A percentile compares a stretch with the other conserved stretches of the same genome.
These are phyloP conservation scores for Coniochaeta ligniaria DNA, from an alignment of 2,329 filamentous ascomycete genomes.

Conservation along the genomic window DNA sequence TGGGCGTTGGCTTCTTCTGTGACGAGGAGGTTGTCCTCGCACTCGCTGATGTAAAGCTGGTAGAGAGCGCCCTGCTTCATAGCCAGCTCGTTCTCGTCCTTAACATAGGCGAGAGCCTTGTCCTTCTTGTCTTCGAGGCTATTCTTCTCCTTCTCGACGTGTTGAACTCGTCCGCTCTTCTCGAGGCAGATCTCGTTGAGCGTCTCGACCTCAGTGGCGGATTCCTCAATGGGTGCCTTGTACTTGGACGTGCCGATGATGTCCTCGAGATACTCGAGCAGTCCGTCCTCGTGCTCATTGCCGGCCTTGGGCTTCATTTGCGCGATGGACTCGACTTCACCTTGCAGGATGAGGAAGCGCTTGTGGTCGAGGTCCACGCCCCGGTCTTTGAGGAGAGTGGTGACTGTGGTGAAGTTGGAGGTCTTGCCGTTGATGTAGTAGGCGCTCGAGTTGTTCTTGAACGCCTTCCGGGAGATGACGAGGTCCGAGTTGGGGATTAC, in stretches of 20 bases:
- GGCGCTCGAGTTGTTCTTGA: conserved; percentile 97
- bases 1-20: conserved; percentile 87
- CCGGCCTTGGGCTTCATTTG: conserved; percentile 98
- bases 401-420: conserved; percentile 89
- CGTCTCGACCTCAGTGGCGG: conserved; percentile 80
- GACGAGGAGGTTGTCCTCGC: conserved; percentile 79
- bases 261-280: conserved; percentile 94
- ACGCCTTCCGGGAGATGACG: conserved; percentile 83
- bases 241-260: conserved; percentile 99
- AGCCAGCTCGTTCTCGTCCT: conserved; percentile 86
- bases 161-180: conserved; percentile 91
- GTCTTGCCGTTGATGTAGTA: conserved; percentile 92
- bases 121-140: conserved; percentile 94
- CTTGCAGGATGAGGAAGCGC: conserved; percentile 92
- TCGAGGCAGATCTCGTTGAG: conserved; percentile 93
- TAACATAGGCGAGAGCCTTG: conserved; percentile 80
- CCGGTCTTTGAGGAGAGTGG: conserved; percentile 74
- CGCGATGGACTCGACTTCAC: conserved; percentile 96
- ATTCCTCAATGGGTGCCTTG: conserved; percentile 93
- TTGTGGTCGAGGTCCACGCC: conserved; percentile 97
- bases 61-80: conserved; percentile 88
- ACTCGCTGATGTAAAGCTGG: conserved; percentile 84
- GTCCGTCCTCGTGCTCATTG: conserved; percentile 91
- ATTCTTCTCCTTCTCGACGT: conserved; percentile 96
- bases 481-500: conserved; percentile 78